Base-by-base conservation (phyloP, 1,284 basidiomycete genomes). In the Austroboletus niveus region DNA sequence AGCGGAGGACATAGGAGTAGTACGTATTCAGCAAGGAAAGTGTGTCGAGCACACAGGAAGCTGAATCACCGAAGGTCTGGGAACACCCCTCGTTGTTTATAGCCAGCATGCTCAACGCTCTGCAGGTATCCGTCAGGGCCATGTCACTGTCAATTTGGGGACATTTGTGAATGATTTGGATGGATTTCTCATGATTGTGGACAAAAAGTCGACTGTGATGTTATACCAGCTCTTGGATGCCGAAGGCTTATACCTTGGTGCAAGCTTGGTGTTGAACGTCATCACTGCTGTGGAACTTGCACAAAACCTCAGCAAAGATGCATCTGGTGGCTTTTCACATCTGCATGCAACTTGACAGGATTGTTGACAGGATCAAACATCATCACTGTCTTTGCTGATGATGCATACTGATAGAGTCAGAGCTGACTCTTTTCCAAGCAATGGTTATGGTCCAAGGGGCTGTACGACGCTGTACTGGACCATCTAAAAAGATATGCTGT, bases 361-460 rank as follows among this genome's bases (percentile, higher is more conserved):
- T 46, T 45, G 32, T 50, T 27, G 41, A 17, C 60, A 92, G 92
- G 94, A 32, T 91, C 87, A 42, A 93, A 80, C 10, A 78, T 99
- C 39, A 94, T 88, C 6, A 99, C 97, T 4, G 82, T 98, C 50
- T 73, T 99, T 35, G 94, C 91, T 69, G 96, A 98, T 66, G 95
- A 94, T 24, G 96, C 96, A 36, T 96, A 98, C 67, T 81, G 96
- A 63, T 99, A 99, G n/a, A n/a, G n/a, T 69, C 97, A 99, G 75
- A 94, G 90, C 53, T 80, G 97, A 11, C 75, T 99, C 42, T 98
- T 98, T 75, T 97, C 93, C n/a, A 89, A 90, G 69, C 84, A 85
- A 61, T 99, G 97, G 97, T 75, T 99, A 51, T 77, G 89, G 68
- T 77, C 81, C 46, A 99, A 99, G 70, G 85, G 80, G 1, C 76